Base-by-base conservation (phyloP, 1,284 basidiomycete genomes). In the Prillingera fragicola region DNA sequence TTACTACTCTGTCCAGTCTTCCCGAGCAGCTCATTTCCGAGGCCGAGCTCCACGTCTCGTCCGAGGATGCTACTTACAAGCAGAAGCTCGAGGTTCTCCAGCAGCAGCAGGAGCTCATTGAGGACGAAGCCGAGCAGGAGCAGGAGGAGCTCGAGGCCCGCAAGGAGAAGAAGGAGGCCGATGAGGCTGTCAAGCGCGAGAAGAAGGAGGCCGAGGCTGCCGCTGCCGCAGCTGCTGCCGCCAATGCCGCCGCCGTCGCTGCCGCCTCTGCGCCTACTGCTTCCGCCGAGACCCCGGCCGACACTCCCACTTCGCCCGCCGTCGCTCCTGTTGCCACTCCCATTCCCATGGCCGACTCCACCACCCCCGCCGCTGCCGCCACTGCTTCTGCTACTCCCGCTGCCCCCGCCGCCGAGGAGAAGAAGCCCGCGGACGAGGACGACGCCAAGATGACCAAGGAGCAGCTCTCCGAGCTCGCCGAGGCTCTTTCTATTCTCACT, bases 21-120 rank as follows among this genome's bases (percentile, higher is more conserved):
- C 94, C 95, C 2, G 95, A 98, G 67, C 94, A 89, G 70, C 70
- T 98, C 76, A 78, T 98, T 40, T 96, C 87, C 70, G 94, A 98
- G 77, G 88, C 94, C 19, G 94, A 97, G 71, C 79, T 98, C 37
- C 87, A 91, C 71, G 91, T 97, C 33, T 88, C 90, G 60, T 31
- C 44, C 37, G 86, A 84, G 45, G 90, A 95, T 40, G 85, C 86
- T 42, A 87, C 91, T 13, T 96, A 96, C 79, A 95, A 96, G 77
- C 89, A 97, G 76, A 91, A 94, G 72, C 80, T 98, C 48, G 94
- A 96, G 59, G 94, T 99, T 8, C 75, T 99, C 67, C 87, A 95
- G 63, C 88, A 99, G 67, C 94, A 98, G 72, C 90, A 98, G 69
- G 94, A 98, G 71, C 85, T 99, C 50, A 99, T 99, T 66, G 92